Conservation (phyloP, 2,329 filamentous ascomycete species). For the Diaporthe vexans region DNA sequence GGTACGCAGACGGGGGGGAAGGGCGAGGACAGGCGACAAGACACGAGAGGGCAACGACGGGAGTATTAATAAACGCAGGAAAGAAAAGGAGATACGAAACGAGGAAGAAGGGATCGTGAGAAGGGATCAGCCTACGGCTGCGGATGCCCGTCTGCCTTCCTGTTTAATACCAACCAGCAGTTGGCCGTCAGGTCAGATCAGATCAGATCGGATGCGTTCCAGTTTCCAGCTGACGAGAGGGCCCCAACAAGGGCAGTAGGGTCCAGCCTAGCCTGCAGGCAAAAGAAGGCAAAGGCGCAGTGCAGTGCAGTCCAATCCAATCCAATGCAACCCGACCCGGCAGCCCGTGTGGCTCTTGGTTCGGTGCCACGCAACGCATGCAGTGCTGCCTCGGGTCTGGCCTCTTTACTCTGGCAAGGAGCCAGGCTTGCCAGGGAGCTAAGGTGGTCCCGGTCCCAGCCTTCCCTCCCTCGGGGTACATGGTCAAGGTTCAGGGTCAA, state of each 20-base stretch:
- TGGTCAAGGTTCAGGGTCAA: conserved; percentile 5
- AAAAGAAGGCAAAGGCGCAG: neutral
- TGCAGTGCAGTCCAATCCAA: neutral
- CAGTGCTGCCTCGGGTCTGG: conserved; percentile 26
- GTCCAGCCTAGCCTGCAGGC: neutral
- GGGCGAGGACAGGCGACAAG: no score
- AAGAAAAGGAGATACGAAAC: neutral
- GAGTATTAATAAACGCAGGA: neutral
- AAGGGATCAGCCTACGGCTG: no score
- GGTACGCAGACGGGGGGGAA: no score
- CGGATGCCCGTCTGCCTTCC: neutral
- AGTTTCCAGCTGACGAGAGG: conserved; percentile 14
- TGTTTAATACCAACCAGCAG: conserved; percentile 19
- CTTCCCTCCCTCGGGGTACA: neutral
- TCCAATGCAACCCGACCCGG: neutral
- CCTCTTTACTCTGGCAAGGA: neutral
- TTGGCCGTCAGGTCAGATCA: conserved; percentile 14
- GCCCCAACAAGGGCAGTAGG: no score
- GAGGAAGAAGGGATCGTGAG: conserved; percentile 25
- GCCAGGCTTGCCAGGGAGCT: neutral
- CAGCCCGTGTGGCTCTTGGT: conserved; percentile 20
- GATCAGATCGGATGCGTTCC: conserved; percentile 15
- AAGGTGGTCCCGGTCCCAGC: neutral
- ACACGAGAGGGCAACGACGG: neutral
- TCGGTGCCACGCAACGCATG: conserved; percentile 26